Evolutionary conservation across 805 yeast genomes (phyloP), one percentile per base, ranked within the genome.

Genomic region (Sugiyamaella smithiae): DNA sequence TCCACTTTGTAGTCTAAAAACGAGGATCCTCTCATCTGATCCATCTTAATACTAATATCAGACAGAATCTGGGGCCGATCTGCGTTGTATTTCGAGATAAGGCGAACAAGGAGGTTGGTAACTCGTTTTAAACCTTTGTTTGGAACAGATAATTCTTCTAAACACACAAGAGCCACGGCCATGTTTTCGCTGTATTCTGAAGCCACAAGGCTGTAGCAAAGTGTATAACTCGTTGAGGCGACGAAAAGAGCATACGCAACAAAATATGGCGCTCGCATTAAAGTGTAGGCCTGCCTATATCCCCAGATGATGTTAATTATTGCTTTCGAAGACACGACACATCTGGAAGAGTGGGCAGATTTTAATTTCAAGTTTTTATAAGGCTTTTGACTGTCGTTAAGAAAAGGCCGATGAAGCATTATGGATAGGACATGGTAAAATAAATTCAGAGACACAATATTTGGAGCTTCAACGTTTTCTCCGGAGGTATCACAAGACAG

Each of bases 221-320:
- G 23, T 23, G 14, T 32, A 26, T 33, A 43, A 11, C 32, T 43
- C 22, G 47, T 43, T 4, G 38, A 43, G 4, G 47, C 43, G 8
- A 43, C 47, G 31, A 24, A 43, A 8, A 35, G 42, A 5, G 47
- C 47, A 23, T 43, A 43, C 12, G 47, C 47, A n/a, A 43, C 43
- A 35, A 43, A 43, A 23, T 43, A 43, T 4, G 47, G 47, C 17
- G 47, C 47, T 20, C 47, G 12, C 29, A 43, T 12, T 16, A 43
- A 19, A 12, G 38, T 24, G 25, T 24, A 43, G 14, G 32, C 43
- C 12, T 35, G 22, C 31, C 43, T 11, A 32, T 43, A 43, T 32
- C 43, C 47, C 42, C 47, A 32, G n/a, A 43, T 22, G 4, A 43
- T 43, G 31, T 43, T 24, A 11, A 43, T 43, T 32, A 43, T 43